phyloP scores from a whole-genome alignment of 208 protist species.

The Phytomonas sp. region DNA sequence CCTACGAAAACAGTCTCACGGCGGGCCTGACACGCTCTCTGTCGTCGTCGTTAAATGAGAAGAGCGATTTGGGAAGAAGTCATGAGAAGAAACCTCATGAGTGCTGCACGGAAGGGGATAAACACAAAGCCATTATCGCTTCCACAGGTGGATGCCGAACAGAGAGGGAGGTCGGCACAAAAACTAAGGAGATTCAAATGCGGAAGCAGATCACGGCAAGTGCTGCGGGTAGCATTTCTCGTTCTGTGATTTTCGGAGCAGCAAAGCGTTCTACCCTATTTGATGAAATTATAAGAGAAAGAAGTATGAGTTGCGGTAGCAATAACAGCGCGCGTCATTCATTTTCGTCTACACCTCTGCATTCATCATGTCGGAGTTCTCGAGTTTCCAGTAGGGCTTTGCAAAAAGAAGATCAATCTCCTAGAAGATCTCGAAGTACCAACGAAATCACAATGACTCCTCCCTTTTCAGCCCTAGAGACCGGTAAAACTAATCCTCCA shows the following conservation, averaged over 20 bases:
- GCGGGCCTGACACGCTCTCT: neutral
- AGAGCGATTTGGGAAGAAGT: neutral
- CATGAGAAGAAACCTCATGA: neutral
- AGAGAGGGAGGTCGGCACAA: neutral
- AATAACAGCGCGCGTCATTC: neutral
- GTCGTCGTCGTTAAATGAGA: neutral
- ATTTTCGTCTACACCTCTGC: constrained; percentile 1
- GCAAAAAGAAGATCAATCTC: neutral
- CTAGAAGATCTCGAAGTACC: neutral
- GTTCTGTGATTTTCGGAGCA: constrained; percentile 32
- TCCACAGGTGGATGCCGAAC: neutral
- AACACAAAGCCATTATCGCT: neutral
- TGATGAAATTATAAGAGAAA: constrained; percentile 8
- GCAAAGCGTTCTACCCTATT: constrained; percentile 27
- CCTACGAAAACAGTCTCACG: neutral
- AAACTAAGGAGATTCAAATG: neutral
- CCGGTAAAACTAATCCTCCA: neutral
- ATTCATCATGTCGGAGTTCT: neutral
- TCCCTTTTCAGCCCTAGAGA: neutral
- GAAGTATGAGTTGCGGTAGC: neutral
- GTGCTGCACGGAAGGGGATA: neutral
- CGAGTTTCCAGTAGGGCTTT: neutral
- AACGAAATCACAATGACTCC: neutral
- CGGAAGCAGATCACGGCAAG: neutral
- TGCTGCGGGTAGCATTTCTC: neutral